Base-by-base conservation (phyloP, 768 basidiomycete species). In the Leccinum variicolor region DNA sequence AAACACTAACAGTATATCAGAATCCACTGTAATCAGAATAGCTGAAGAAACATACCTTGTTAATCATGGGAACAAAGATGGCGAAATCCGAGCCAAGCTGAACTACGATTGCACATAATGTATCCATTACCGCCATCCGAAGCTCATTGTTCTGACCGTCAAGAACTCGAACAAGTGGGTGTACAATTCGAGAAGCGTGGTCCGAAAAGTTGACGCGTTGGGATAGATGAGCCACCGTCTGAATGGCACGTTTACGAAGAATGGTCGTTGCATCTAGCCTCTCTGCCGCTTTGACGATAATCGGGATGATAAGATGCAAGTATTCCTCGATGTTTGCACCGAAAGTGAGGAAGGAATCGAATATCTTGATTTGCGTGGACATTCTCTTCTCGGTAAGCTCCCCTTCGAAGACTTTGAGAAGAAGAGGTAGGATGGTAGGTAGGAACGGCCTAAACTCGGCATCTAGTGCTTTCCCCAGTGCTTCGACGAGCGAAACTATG, bases 291-390 rank as follows among this genome's bases (percentile, higher is more conserved):
- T 85, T 88, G 55, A 98, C 89, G 59, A 98, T 92, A 62, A 95
- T 87, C 0, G 97, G 97, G 52, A 99, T 90, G 60, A 98, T 89
- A 39, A 99, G 86, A 73, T 98, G 96, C 15, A 98, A 80, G 72
- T 98, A 98, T 70, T 99, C 97, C 70, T 99, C 97, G 58, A 98
- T 90, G 71, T 95, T 98, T 3, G 91, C 81, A 5, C 97, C 97
- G 66, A 99, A 98, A 0, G 94, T 93, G 64, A 92, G 81, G 71
- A 98, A 92, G 0, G 96, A 94, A 66, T 95, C 92, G 56, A 98
- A 92, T 56, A 98, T 88, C 69, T 94, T 93, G 69, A 91, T 88
- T 62, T 94, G 92, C 0, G 88, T 90, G 52, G 75, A 76, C 64
- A 85, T 82, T 29, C 89, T 79, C 68, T 92, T 89, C 54, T 96